Conservation (phyloP, 1,284 basidiomycete genomes). For the Cryptococcus sp. region DNA sequence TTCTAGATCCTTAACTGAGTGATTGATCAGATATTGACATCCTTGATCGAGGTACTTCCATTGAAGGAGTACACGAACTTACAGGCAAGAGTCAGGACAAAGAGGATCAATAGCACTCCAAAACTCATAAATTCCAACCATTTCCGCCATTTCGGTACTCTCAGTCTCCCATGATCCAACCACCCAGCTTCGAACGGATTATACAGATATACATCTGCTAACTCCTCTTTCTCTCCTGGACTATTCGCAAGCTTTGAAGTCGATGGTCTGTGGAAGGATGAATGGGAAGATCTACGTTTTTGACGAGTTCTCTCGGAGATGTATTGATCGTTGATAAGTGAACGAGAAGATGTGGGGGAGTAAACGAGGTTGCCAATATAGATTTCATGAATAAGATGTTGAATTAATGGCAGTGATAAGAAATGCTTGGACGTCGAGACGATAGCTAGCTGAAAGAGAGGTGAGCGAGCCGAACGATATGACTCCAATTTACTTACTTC, state of each 20-base stretch:
- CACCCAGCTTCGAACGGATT: conserved; percentile 67
- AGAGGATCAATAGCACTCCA: conserved; percentile 60
- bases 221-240: conserved; percentile 14
- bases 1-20: conserved; percentile 56
- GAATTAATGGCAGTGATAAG: conserved; percentile 69
- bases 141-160: conserved; percentile 73
- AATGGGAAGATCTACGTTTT: conserved; percentile 8
- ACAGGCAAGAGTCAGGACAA: conserved; percentile 57
- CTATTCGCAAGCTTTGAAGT: neutral
- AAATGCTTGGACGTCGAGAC: conserved; percentile 73
- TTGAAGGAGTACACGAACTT: conserved; percentile 45
- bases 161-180: conserved; percentile 69
- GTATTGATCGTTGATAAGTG: conserved; percentile 79
- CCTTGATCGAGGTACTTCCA: neutral
- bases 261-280: conserved; percentile 2
- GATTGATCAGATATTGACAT: neutral
- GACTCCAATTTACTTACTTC: conserved; percentile 56
- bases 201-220: conserved; percentile 57
- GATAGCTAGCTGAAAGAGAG: conserved; percentile 66
- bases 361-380: conserved; percentile 57
- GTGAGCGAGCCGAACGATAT: neutral
- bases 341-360: conserved; percentile 57
- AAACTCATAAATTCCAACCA: conserved; percentile 73
- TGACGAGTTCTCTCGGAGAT: conserved; percentile 53
- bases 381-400: conserved; percentile 76